Evolutionary conservation across 1,139 yeast species (phyloP), one percentile per base, ranked within the genome.

Genomic region (Diutina mesorugosa): DNA sequence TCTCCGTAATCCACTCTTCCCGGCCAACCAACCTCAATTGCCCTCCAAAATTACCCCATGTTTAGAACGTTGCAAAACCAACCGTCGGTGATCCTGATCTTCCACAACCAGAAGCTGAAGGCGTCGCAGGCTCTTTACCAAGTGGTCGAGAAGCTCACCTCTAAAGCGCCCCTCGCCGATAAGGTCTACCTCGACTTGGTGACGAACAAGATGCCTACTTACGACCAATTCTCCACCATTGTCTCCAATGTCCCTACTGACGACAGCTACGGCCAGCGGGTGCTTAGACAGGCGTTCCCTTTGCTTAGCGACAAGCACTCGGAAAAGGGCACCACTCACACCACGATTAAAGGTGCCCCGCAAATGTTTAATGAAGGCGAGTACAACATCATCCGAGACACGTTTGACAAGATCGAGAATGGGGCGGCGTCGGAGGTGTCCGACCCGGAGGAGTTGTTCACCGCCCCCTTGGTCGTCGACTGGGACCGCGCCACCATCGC

Each of bases 401-500:
- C 77, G 1, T 76, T 74, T 63, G 65, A 68, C 54, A 65, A 65
- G 50, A 63, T 67, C 41, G 68, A 68, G 38, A 59, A 60, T 3
- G 59, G 61, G 35, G 65, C 66, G 7, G 63, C 61, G 12, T 65
- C 64, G 48, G 64, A 68, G 9, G 71, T 66, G 14, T 65, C 68
- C n/a, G 68, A 68, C 54, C 70, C 77, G 4, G 61, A 68, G 6
- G 70, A 72, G 38, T 66, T 76, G 12, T 76, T 76, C 61, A 64
- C 62, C 58, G 75, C 79, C 1, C 80, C 80, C 0, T 72, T 76
- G 64, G 69, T 76, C 46, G 72, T 76, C 52, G 80, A 76, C 62
- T 76, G 80, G 80, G 80, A 76, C 62, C 79, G 74, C 60, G 69
- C 72, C 60, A 57, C 72, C 59, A 71, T 76, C 59, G 80, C 79